Evolutionary conservation across 2,329 filamentous ascomycete genomes (phyloP).

Genomic region (Mycosphaerella sp.): DNA sequence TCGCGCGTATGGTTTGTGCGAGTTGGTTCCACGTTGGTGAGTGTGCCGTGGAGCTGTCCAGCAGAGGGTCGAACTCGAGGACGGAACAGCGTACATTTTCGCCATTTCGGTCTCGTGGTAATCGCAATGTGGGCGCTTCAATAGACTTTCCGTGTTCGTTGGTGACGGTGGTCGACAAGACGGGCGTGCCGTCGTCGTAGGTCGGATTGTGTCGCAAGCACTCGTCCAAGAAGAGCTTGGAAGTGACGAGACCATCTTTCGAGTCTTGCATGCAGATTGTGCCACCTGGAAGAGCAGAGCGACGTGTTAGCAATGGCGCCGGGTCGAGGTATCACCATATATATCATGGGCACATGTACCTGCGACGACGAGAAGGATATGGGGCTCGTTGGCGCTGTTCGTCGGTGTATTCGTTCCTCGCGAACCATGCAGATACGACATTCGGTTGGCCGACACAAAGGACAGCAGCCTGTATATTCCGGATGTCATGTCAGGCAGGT

Average conservation of each 20-base stretch:
- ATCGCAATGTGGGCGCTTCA: conserved; percentile 61
- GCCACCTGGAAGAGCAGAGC: conserved; percentile 44
- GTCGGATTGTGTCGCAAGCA: conserved; percentile 75
- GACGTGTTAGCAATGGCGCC: too few relatives aligned
- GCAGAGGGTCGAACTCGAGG: conserved; percentile 73
- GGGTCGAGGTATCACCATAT: too few relatives aligned
- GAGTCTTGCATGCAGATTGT: conserved; percentile 89
- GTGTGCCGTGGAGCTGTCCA: conserved; percentile 87
- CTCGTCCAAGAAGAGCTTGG: conserved; percentile 66
- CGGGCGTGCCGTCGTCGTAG: conserved; percentile 71
- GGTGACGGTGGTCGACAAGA: conserved; percentile 15
- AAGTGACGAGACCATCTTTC: conserved; percentile 69
- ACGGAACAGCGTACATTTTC: conserved; percentile 77
- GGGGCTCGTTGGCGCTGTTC: conserved; percentile 17
- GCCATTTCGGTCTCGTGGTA: conserved; percentile 71
- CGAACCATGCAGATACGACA: conserved; percentile 8
- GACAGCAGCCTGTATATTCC: conserved; percentile 23
- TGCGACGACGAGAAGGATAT: conserved; percentile 81
- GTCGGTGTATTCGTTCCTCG: conserved; percentile 1
- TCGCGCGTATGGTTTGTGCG: conserved; percentile 68
- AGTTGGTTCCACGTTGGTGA: conserved; percentile 82
- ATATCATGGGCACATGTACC: too few relatives aligned
- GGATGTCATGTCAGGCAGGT: conserved; percentile 15
- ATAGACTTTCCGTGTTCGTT: conserved; percentile 24
- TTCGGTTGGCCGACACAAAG: conserved; percentile 22